Conservation (phyloP, 306 rosid genomes). For the Boehmeria nivea region DNA sequence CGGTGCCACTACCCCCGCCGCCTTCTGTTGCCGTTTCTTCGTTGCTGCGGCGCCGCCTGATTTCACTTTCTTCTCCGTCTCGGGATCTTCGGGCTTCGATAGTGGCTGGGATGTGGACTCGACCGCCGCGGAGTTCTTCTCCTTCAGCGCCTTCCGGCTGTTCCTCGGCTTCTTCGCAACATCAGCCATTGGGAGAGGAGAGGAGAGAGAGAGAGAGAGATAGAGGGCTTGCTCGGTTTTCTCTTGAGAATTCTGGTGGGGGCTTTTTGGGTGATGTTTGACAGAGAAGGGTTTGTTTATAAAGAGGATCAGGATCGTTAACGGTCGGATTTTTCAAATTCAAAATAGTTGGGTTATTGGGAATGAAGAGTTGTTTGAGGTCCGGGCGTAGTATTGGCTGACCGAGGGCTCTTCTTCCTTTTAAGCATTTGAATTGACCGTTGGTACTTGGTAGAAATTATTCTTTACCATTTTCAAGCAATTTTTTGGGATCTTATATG, state of each 20-base stretch:
- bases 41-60: conserved; percentile 22
- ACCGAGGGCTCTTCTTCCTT: too few species aligned
- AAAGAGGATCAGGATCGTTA: too few species aligned
- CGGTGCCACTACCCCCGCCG: conserved; percentile 3
- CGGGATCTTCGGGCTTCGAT: conserved; percentile 7
- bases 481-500: too few species aligned
- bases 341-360: too few species aligned
- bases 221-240: not conserved
- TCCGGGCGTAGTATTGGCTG: too few species aligned
- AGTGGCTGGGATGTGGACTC: conserved; percentile 13
- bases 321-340: too few species aligned
- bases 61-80: conserved; percentile 47
- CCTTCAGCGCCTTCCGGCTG: conserved; percentile 56
- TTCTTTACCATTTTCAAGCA: too few species aligned
- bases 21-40: conserved; percentile 38
- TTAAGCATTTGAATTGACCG: too few species aligned
- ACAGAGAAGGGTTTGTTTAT: conserved; percentile 7
- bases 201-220: conserved; percentile 7
- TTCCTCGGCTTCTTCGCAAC: conserved; percentile 44
- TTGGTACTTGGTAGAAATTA: too few species aligned
- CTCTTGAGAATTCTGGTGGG: too few species aligned
- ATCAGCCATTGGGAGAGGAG: conserved; percentile 47
- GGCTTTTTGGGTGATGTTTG: too few species aligned
- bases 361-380: too few species aligned
- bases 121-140: conserved; percentile 39